A percentile compares a stretch with the other conserved stretches of the same genome.
These are phyloP conservation scores for Ogataea kodamae DNA, from an alignment of 805 yeast genomes.

Conservation along the genomic window DNA sequence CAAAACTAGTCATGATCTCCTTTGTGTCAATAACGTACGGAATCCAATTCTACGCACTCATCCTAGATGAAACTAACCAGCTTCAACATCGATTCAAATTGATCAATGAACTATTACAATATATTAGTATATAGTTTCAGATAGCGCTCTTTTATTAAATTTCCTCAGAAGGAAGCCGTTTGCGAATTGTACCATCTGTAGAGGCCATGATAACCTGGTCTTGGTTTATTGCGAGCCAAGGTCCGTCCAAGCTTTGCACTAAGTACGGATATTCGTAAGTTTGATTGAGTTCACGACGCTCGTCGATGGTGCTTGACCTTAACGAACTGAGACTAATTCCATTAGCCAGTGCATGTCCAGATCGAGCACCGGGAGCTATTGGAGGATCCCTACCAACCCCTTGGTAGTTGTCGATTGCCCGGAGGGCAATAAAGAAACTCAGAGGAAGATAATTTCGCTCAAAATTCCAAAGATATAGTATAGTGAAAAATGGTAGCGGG, in stretches of 20 bases:
- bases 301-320: constrained; percentile 62
- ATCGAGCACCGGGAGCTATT: neutral
- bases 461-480: constrained; percentile 71
- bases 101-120: constrained; percentile 21
- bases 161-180: constrained; percentile 28
- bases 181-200: constrained; percentile 32
- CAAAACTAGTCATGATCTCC: constrained; percentile 22
- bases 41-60: constrained; percentile 18
- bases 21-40: constrained; percentile 20
- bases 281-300: constrained; percentile 65
- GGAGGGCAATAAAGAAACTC: constrained; percentile 78
- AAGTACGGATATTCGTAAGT: constrained; percentile 77
- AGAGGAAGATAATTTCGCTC: constrained; percentile 79
- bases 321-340: constrained; percentile 21
- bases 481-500: constrained; percentile 72
- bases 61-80: constrained; percentile 29
- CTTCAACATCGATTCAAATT: constrained; percentile 20
- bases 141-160: constrained; percentile 13
- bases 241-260: constrained; percentile 72
- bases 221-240: constrained; percentile 72
- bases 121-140: constrained; percentile 6
- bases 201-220: constrained; percentile 49
- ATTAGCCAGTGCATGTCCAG: constrained; percentile 3
- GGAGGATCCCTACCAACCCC: neutral
- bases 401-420: constrained; percentile 50